Percentiles rank a stretch among this genome's conserved stretches.
phyloP scores from a whole-genome alignment of 495 filamentous ascomycete genomes.

The Podospora sp. region DNA sequence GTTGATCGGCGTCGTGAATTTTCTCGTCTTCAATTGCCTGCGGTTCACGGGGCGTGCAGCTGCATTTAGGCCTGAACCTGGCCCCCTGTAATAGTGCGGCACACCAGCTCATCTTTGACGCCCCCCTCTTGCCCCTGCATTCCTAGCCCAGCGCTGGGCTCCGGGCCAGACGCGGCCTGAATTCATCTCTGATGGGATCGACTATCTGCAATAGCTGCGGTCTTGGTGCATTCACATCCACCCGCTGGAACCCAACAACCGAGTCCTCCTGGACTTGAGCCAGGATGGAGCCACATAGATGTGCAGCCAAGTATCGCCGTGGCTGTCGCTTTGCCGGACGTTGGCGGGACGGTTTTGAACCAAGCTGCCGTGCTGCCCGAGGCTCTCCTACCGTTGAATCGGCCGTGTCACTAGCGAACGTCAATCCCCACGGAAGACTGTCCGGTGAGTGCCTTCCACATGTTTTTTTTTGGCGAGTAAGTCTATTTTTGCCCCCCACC shows the following conservation, averaged over 20 bases:
- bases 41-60: conserved; percentile 23
- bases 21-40: conserved; percentile 24
- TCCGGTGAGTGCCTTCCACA: too few relatives aligned
- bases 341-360: conserved; percentile 9
- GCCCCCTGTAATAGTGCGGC: conserved; percentile 33
- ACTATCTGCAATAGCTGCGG: neutral
- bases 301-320: neutral
- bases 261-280: neutral
- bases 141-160: conserved; percentile 15
- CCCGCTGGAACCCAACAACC: neutral
- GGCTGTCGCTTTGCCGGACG: neutral
- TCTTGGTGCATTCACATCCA: neutral
- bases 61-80: conserved; percentile 39
- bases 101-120: conserved; percentile 12
- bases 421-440: neutral
- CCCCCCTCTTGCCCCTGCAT: conserved; percentile 31
- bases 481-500: neutral
- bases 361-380: conserved; percentile 1
- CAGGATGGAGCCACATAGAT: neutral
- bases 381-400: neutral
- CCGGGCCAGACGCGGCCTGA: neutral
- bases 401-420: conserved; percentile 10
- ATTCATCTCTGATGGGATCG: neutral
- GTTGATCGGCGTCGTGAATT: conserved; percentile 13
- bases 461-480: neutral